Evolutionary conservation across 768 basidiomycete genomes (phyloP), one percentile per base, ranked within the genome.

Genomic region (Harrya chromipes): DNA sequence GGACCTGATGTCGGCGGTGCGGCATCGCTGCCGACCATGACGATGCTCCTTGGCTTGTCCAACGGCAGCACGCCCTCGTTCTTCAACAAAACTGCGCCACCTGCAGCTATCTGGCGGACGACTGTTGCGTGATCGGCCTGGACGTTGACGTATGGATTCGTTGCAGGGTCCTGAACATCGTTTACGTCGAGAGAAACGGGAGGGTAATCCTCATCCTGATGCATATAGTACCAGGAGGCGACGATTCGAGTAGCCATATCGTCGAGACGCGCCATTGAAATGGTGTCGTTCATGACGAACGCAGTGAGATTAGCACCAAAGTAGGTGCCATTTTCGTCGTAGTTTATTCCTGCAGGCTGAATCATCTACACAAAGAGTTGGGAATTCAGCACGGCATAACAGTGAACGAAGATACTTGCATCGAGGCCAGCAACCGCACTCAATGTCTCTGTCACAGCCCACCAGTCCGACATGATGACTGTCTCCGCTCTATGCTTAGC

Each of bases 161-260:
- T 49, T 29, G 29, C 29, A 9, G 67, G 61, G 42, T 67, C 61
- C n/a, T 67, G 41, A 1, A 54, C 9, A 14, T 65, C 36, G 60
- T 60, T 68, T 11, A 66, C 49, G 43, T 69, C 13, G 43, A 68
- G 17, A 14, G 66, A 64, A 11, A 50, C 17, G 0, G 56, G 7
- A 4, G 66, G 66, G 31, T 68, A 69, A n/a, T 37, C 57, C 41
- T 56, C 13, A 29, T 69, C 74, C 47, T 68, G 73, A 46, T 62
- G 65, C 47, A 49, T 5, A 42, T 72, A 73, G 29, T 62, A 83
- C 77, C 81, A 89, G 6, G 77, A 76, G 13, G 85, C 84, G 9
- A 89, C 62, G 50, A 89, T 83, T n/a, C 87, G 80, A 3, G 78
- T 78, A 1, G 86, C 87, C 76, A 88, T 77, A 63, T 90, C 82